Evolutionary conservation across 805 yeast species (phyloP).

Genomic region (Blastobotrys attinorum): DNA sequence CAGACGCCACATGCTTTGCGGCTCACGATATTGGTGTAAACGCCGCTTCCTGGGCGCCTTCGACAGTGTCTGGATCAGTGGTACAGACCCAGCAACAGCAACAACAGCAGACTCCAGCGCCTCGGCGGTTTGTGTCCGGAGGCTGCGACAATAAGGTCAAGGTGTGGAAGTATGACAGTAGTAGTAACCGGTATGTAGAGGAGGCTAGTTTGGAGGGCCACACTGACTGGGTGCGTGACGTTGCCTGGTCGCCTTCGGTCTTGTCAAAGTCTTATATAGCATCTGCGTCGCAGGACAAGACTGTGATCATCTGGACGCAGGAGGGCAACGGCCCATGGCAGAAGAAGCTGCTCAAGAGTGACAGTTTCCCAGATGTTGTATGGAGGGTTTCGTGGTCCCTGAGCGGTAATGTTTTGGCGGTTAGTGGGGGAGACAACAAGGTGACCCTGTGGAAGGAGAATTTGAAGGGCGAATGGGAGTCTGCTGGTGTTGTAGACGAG

Average conservation of each 20-base stretch:
- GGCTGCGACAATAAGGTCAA: slow-evolving; percentile 93
- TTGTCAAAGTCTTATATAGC: slow-evolving; percentile 85
- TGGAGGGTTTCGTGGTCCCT: slow-evolving; percentile 99
- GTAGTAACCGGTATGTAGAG: slow-evolving; percentile 51
- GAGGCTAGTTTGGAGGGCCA: slow-evolving; percentile 84
- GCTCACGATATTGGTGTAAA: slow-evolving; percentile 95
- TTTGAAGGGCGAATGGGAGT: slow-evolving; percentile 88
- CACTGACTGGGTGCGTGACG: slow-evolving; percentile 98
- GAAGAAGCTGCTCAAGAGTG: slow-evolving; percentile 62
- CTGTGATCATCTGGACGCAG: slow-evolving; percentile 93
- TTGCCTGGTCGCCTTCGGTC: slow-evolving; percentile 94
- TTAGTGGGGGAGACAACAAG: slow-evolving; percentile 93
- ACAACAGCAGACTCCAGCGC: slow-evolving; percentile 14
- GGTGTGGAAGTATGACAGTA: slow-evolving; percentile 68
- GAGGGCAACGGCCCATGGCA: slow-evolving; percentile 68
- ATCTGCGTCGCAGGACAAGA: slow-evolving; percentile 92
- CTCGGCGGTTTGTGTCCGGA: slow-evolving; percentile 79
- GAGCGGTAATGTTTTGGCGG: slow-evolving; percentile 91
- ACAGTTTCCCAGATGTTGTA: slow-evolving; percentile 90
- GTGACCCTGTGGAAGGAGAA: slow-evolving; percentile 96
- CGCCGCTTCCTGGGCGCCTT: slow-evolving; percentile 72
- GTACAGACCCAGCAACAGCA: slow-evolving; percentile 18
- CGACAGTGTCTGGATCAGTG: slow-evolving; percentile 23
- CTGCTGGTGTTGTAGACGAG: slow-evolving; percentile 94
- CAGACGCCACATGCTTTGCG: slow-evolving; percentile 41